Conservation (phyloP, 164 flowering plant genomes). For the Buxus sempervirens region DNA sequence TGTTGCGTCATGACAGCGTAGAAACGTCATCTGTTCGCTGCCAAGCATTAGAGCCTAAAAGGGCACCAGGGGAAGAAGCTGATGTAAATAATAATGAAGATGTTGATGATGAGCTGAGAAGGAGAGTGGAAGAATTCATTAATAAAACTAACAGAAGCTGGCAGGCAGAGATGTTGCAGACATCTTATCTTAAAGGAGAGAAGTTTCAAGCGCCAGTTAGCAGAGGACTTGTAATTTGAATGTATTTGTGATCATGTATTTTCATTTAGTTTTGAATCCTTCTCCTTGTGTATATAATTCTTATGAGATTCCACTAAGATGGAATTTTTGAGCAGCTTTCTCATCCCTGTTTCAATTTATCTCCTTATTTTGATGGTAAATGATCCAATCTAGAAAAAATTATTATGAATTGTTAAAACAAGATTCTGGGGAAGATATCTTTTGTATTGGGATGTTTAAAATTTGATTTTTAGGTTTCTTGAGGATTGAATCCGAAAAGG, state of each 20-base stretch:
- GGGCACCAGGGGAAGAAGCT: too few relatives aligned
- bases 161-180: slow-evolving; percentile 23
- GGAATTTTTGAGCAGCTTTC: not conserved
- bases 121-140: slow-evolving; percentile 43
- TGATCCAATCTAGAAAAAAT: too few relatives aligned
- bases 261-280: not conserved
- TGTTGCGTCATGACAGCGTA: too few relatives aligned
- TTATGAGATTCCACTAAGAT: not conserved
- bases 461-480: too few relatives aligned
- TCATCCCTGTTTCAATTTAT: too few relatives aligned
- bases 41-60: too few relatives aligned
- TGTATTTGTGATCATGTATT: not conserved
- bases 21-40: too few relatives aligned
- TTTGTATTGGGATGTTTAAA: too few relatives aligned
- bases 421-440: too few relatives aligned
- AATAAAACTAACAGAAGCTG: slow-evolving; percentile 30
- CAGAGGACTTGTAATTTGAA: not conserved
- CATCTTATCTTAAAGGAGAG: not conserved
- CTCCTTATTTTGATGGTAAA: too few relatives aligned
- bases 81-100: slow-evolving; percentile 14
- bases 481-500: too few relatives aligned
- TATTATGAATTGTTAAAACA: too few relatives aligned
- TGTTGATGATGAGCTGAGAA: slow-evolving; percentile 38
- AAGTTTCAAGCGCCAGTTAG: not conserved
- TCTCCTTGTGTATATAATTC: not conserved